A percentile compares a stretch with the other conserved stretches of the same genome.
Evolutionary conservation across 768 basidiomycete genomes (phyloP).

Genomic region (Boletellus emodensis): DNA sequence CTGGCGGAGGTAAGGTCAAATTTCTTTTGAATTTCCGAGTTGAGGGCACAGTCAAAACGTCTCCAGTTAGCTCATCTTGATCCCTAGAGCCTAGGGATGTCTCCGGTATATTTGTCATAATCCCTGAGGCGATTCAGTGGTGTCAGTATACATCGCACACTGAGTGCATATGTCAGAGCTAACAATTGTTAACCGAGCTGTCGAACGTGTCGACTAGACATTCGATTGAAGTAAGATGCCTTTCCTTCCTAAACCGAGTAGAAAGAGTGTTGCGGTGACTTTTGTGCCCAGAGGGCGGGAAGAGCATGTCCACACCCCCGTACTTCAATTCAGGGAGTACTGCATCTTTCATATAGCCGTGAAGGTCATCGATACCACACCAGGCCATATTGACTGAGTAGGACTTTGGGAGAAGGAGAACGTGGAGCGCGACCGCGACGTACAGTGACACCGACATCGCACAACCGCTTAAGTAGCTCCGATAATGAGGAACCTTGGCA

Average conservation of each 20-base stretch:
- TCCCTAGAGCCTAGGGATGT: slow-evolving; percentile 26
- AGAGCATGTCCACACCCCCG: slow-evolving; percentile 13
- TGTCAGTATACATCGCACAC: slow-evolving; percentile 1
- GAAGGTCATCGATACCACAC: slow-evolving; percentile 32
- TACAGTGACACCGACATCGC: slow-evolving; percentile 1
- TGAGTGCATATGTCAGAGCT: neutral
- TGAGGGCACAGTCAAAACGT: slow-evolving; percentile 31
- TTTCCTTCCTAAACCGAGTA: slow-evolving; percentile 30
- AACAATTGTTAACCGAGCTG: slow-evolving; percentile 28
- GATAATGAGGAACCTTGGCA: slow-evolving; percentile 12
- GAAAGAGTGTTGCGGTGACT: slow-evolving; percentile 34
- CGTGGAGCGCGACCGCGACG: neutral
- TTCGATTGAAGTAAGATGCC: slow-evolving; percentile 30
- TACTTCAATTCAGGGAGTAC: slow-evolving; percentile 31
- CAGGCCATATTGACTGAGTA: slow-evolving; percentile 20
- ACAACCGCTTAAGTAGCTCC: slow-evolving; percentile 16
- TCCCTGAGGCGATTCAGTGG: slow-evolving; percentile 17
- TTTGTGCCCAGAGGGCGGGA: slow-evolving; percentile 29
- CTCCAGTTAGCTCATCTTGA: slow-evolving; percentile 26
- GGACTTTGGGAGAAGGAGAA: neutral
- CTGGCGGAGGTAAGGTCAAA: slow-evolving; percentile 25
- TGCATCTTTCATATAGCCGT: slow-evolving; percentile 33
- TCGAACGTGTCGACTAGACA: slow-evolving; percentile 27
- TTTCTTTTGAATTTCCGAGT: slow-evolving; percentile 26
- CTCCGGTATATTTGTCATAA: slow-evolving; percentile 25